These are phyloP conservation scores for Microsporum canis DNA, from an alignment of 2,329 filamentous ascomycete genomes.

Conservation along the genomic window DNA sequence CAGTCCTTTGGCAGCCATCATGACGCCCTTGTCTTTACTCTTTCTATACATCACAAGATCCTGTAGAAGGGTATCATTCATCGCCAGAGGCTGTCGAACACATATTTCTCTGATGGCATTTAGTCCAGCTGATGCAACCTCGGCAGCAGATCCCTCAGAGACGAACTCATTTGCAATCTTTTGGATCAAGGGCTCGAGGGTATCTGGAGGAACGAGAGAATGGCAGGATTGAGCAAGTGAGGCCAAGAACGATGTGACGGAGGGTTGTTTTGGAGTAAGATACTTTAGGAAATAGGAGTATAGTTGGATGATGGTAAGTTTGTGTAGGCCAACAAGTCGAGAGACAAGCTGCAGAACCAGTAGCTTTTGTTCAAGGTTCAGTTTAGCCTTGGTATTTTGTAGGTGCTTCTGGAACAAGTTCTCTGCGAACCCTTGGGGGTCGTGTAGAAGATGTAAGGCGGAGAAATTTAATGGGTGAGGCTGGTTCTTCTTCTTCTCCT, in stretches of 20 bases:
- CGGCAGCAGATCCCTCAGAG: slow-evolving; percentile 79
- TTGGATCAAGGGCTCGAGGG: slow-evolving; percentile 74
- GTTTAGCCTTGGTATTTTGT: slow-evolving; percentile 70
- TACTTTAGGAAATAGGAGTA: slow-evolving; percentile 97
- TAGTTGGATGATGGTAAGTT: slow-evolving; percentile 75
- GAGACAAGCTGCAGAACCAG: slow-evolving; percentile 85
- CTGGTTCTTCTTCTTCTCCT: slow-evolving; percentile 77
- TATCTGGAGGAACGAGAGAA: slow-evolving; percentile 82
- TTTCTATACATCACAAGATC: slow-evolving; percentile 93
- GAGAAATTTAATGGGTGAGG: slow-evolving; percentile 92
- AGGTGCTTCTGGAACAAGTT: slow-evolving; percentile 81
- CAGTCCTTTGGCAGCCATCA: slow-evolving; percentile 93
- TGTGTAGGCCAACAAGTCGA: slow-evolving; percentile 81
- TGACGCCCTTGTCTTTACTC: slow-evolving; percentile 97
- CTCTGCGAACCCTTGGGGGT: slow-evolving; percentile 90
- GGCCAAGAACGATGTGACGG: slow-evolving; percentile 85
- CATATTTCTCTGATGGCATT: slow-evolving; percentile 95
- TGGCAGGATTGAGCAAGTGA: slow-evolving; percentile 87
- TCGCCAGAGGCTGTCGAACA: slow-evolving; percentile 82
- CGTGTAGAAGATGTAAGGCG: slow-evolving; percentile 82
- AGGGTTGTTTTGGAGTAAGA: slow-evolving; percentile 75
- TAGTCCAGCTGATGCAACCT: slow-evolving; percentile 82
- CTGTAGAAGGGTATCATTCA: slow-evolving; percentile 90
- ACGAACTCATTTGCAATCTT: slow-evolving; percentile 99
- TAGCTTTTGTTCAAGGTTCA: slow-evolving; percentile 79